These are phyloP conservation scores for Quercus glauca DNA, from an alignment of 306 rosid species.

Conservation along the genomic window DNA sequence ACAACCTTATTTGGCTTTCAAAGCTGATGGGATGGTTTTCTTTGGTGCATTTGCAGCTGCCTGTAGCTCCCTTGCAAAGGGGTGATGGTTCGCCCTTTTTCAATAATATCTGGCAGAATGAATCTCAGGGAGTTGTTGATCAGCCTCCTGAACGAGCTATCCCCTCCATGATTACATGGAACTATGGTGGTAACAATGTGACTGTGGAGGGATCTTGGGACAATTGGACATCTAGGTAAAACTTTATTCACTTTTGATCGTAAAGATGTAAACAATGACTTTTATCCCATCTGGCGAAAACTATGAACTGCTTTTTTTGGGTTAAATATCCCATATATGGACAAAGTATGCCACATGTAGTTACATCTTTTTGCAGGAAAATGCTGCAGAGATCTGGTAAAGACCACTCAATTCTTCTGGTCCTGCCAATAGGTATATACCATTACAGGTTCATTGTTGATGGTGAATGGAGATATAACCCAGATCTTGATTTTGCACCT, in stretches of 20 bases:
- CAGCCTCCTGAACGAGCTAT: conserved; percentile 62
- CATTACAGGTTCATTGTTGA: conserved; percentile 88
- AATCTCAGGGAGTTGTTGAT: conserved; percentile 44
- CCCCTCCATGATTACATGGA: conserved; percentile 84
- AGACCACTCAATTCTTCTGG: conserved; percentile 66
- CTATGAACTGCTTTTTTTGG: conserved; percentile 16
- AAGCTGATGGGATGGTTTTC: conserved; percentile 18
- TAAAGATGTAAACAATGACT: conserved; percentile 1
- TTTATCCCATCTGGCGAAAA: background rate
- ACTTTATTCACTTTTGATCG: background rate
- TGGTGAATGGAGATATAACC: conserved; percentile 69
- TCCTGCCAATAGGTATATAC: conserved; percentile 77
- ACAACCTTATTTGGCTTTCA: background rate
- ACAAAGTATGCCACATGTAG: conserved; percentile 1
- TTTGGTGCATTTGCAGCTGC: conserved; percentile 60
- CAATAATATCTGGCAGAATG: conserved; percentile 54
- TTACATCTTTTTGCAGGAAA: conserved; percentile 54
- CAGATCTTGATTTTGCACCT: conserved; percentile 70
- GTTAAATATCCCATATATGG: conserved; percentile 9
- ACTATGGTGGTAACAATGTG: conserved; percentile 65
- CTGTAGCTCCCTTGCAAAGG: conserved; percentile 71
- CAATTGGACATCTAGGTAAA: conserved; percentile 80
- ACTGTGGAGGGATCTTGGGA: conserved; percentile 96
- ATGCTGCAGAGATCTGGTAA: conserved; percentile 77
- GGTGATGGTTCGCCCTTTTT: conserved; percentile 51